phyloP scores from a whole-genome alignment of 352 stramenopile genomes.

The Pythium brassicae region DNA sequence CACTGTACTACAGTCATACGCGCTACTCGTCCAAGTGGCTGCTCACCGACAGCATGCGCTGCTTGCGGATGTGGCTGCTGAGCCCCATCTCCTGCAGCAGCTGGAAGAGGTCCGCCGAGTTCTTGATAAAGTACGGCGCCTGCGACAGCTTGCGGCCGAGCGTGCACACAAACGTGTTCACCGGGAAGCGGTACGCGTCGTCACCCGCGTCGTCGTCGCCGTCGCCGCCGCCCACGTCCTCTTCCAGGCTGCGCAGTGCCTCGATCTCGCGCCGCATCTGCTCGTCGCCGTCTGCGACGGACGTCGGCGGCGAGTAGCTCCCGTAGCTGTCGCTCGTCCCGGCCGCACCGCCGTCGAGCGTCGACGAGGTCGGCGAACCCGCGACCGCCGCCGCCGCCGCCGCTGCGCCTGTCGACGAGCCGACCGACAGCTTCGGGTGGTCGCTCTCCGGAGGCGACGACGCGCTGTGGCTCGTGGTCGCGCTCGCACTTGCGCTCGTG shows the following conservation, averaged over 20 bases:
- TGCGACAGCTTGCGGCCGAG: constrained; percentile 78
- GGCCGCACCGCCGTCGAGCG: constrained; percentile 4
- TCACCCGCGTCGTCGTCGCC: constrained; percentile 36
- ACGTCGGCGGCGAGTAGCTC: constrained; percentile 12
- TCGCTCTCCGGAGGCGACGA: constrained; percentile 1
- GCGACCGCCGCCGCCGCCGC: background rate
- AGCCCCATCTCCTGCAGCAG: constrained; percentile 82
- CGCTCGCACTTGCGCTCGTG: too few relatives aligned
- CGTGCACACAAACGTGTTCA: constrained; percentile 85
- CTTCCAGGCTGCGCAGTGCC: constrained; percentile 14
- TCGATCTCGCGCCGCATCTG: constrained; percentile 15
- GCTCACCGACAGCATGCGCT: constrained; percentile 59
- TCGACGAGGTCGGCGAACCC: constrained; percentile 6
- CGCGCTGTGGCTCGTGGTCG: constrained; percentile 10
- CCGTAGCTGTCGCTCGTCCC: constrained; percentile 15
- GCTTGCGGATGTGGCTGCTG: constrained; percentile 72
- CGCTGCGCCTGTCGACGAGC: too few relatives aligned
- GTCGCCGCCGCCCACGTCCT: constrained; percentile 28
- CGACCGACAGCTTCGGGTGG: constrained; percentile 5
- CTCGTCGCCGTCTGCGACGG: constrained; percentile 15
- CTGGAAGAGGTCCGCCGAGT: constrained; percentile 81
- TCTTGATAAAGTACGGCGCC: constrained; percentile 86
- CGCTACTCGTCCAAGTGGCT: constrained; percentile 19
- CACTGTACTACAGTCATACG: constrained; percentile 1
- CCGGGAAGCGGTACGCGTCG: constrained; percentile 60